A percentile compares a stretch with the other conserved stretches of the same genome.
Evolutionary conservation across 179 eudicot species (phyloP).

Genomic region (Beta lomatogona): DNA sequence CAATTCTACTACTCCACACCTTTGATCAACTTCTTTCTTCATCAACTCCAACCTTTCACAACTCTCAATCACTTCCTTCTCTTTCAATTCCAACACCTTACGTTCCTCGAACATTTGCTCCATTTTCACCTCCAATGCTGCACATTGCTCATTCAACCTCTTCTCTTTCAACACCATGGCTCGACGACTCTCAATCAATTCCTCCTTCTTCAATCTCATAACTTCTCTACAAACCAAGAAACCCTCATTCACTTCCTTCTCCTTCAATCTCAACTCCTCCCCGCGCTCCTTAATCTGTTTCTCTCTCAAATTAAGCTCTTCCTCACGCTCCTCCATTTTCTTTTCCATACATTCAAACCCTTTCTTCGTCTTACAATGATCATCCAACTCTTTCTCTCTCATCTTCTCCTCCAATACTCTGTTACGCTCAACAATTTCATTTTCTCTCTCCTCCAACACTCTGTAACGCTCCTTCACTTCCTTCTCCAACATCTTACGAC

Average conservation of each 20-base stretch:
- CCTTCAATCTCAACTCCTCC: not conserved
- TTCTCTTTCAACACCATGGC: slow-evolving; percentile 18
- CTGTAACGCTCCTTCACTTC: not conserved
- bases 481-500: not conserved
- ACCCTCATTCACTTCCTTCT: slow-evolving; percentile 11
- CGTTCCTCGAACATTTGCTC: not conserved
- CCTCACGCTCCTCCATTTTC: slow-evolving; percentile 5
- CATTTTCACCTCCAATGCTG: slow-evolving; percentile 11
- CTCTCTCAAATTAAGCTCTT: slow-evolving; percentile 3
- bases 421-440: not conserved
- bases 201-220: slow-evolving; percentile 10
- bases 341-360: slow-evolving; percentile 15
- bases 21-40: not conserved
- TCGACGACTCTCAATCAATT: slow-evolving; percentile 20
- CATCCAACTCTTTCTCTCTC: slow-evolving; percentile 10
- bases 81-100: slow-evolving; percentile 4
- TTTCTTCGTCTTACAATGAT: not conserved
- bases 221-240: not conserved
- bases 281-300: slow-evolving; percentile 10
- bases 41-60: not conserved
- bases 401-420: not conserved
- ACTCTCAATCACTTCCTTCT: slow-evolving; percentile 5
- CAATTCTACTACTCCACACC: not conserved
- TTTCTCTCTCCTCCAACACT: slow-evolving; percentile 1
- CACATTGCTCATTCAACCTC: slow-evolving; percentile 5